phyloP scores from a whole-genome alignment of 441 rosid genomes.

The Bruguiera hainesii region DNA sequence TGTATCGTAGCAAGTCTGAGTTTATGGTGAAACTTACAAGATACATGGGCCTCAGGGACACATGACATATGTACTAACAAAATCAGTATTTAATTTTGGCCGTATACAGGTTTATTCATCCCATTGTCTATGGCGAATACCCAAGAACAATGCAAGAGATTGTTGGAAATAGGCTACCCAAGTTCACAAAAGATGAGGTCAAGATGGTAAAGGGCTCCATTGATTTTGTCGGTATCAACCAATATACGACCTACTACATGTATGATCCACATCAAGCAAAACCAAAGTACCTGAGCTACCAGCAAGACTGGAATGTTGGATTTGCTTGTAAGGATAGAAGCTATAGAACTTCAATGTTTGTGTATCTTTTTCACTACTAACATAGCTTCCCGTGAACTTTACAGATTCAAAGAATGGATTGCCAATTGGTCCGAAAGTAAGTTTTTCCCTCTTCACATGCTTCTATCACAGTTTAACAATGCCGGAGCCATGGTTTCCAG shows the following conservation, averaged over 20 bases:
- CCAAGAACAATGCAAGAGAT: slow-evolving; percentile 80
- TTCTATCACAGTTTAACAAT: neutral
- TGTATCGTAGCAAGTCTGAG: no score
- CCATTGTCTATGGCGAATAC: slow-evolving; percentile 83
- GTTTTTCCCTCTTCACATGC: neutral
- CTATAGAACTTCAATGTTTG: neutral
- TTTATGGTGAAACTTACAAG: no score
- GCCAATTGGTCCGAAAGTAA: slow-evolving; percentile 77
- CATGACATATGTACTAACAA: no score
- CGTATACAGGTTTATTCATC: slow-evolving; percentile 74
- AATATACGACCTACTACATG: slow-evolving; percentile 77
- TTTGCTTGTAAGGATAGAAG: slow-evolving; percentile 57
- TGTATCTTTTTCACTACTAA: slow-evolving; percentile 4
- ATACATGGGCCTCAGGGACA: no score
- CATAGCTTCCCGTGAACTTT: slow-evolving; percentile 11
- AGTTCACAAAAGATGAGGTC: slow-evolving; percentile 64
- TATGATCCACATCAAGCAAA: slow-evolving; percentile 44
- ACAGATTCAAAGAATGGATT: slow-evolving; percentile 62
- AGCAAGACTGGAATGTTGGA: slow-evolving; percentile 81
- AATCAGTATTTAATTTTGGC: no score
- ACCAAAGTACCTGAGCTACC: slow-evolving; percentile 57
- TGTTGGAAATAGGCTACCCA: slow-evolving; percentile 69
- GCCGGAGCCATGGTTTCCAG: neutral
- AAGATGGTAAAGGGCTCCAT: slow-evolving; percentile 85
- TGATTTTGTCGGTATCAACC: slow-evolving; percentile 90